Conservation (phyloP, 2,329 filamentous ascomycete species). For the Ascochyta rabiei region DNA sequence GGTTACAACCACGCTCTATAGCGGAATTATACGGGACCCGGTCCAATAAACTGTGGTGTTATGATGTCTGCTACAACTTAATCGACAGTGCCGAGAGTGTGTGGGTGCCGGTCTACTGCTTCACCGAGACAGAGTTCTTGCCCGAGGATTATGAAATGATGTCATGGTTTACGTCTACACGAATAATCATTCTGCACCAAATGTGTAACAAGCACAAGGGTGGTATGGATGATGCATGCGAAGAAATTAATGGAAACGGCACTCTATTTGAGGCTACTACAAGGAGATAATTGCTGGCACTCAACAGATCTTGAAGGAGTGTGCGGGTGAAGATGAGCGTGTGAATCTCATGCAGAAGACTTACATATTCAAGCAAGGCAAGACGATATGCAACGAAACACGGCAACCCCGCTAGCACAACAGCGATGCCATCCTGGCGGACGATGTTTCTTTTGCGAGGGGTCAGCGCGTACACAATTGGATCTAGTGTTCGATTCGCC, state of each 20-base stretch:
- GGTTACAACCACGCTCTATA: conserved; percentile 16
- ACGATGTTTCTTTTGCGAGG: too few species aligned
- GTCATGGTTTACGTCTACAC: conserved; percentile 32
- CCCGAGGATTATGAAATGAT: conserved; percentile 30
- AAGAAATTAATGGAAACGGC: conserved; percentile 14
- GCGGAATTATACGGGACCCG: conserved; percentile 17
- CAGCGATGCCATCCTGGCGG: too few species aligned
- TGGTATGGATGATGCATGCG: conserved; percentile 17
- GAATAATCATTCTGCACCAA: conserved; percentile 22
- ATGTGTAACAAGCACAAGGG: conserved; percentile 20
- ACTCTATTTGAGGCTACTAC: conserved; percentile 12
- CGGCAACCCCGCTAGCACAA: too few species aligned
- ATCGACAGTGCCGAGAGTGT: not conserved
- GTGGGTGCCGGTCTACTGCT: conserved; percentile 21
- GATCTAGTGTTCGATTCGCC: too few species aligned
- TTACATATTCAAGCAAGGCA: too few species aligned
- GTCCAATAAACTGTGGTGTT: conserved; percentile 19
- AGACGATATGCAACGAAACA: too few species aligned
- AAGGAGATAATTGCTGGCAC: not conserved
- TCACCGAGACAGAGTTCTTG: conserved; percentile 31
- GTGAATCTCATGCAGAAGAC: not conserved
- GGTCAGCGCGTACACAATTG: too few species aligned
- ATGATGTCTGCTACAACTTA: conserved; percentile 17
- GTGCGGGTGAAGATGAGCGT: conserved; percentile 13
- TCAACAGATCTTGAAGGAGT: conserved; percentile 6